These are phyloP conservation scores for Tardiomyces blankii DNA, from an alignment of 1,139 yeast genomes.

Conservation along the genomic window DNA sequence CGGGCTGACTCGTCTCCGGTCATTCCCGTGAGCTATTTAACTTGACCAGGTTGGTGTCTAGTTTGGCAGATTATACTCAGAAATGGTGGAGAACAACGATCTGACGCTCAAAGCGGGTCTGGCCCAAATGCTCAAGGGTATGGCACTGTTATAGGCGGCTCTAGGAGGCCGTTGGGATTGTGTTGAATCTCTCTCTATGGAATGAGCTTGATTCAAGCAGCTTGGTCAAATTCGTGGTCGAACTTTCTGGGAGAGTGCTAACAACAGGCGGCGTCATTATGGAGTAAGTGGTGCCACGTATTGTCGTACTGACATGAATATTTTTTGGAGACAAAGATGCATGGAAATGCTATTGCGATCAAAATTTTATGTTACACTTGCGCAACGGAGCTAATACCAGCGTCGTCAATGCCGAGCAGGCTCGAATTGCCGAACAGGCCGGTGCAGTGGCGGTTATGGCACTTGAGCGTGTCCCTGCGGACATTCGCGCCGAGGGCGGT, in stretches of 20 bases:
- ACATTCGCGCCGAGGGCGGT: conserved; percentile 73
- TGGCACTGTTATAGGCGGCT: no score
- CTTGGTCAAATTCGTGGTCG: no score
- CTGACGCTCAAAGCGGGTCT: conserved; percentile 68
- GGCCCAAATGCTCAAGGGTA: conserved; percentile 74
- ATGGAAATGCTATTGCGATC: no score
- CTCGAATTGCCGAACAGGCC: conserved; percentile 63
- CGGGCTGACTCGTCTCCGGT: neutral
- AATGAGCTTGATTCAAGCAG: no score
- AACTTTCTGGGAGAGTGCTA: no score
- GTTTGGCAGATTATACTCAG: neutral
- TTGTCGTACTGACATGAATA: no score
- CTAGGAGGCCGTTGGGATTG: no score
- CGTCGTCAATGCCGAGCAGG: conserved; percentile 49
- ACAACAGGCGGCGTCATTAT: conserved; percentile 41
- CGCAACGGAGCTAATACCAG: neutral
- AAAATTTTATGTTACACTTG: no score
- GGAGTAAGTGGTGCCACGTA: conserved; percentile 29
- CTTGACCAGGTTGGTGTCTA: neutral
- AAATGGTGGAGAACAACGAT: conserved; percentile 4
- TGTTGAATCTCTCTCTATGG: no score
- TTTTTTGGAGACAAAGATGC: no score
- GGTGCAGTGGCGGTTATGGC: conserved; percentile 92
- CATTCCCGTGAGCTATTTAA: neutral
- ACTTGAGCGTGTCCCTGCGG: conserved; percentile 77